Conservation (phyloP, 2,329 filamentous ascomycete species). For the Aspergillus costaricaensis region DNA sequence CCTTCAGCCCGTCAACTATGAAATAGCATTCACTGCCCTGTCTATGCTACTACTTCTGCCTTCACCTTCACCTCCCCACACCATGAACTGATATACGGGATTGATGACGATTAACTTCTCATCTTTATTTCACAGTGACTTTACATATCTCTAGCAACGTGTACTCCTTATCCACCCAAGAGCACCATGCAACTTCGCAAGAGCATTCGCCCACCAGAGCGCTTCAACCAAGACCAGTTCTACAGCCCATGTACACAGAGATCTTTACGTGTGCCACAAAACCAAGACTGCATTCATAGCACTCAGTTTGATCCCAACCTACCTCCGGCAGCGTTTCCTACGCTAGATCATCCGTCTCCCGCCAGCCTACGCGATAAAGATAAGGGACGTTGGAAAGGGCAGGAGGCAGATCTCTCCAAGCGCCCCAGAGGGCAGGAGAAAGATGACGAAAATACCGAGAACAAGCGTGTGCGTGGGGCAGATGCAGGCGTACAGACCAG, state of each 20-base stretch:
- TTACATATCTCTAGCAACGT: neutral
- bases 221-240: slow-evolving; percentile 31
- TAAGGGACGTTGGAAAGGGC: neutral
- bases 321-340: slow-evolving; percentile 47
- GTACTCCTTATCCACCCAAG: neutral
- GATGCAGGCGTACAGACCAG: slow-evolving; percentile 14
- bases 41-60: neutral
- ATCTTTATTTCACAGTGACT: slow-evolving; percentile 1
- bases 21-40: neutral
- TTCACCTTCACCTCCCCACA: neutral
- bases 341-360: slow-evolving; percentile 27
- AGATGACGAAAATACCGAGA: neutral
- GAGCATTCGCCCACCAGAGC: slow-evolving; percentile 32
- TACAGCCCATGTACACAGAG: slow-evolving; percentile 18
- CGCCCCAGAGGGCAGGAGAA: neutral
- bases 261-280: slow-evolving; percentile 16
- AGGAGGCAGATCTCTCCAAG: neutral
- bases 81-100: neutral
- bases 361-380: neutral
- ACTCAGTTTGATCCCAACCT: slow-evolving; percentile 41
- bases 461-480: neutral
- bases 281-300: slow-evolving; percentile 18
- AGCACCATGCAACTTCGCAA: slow-evolving; percentile 36
- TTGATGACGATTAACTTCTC: neutral
- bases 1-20: neutral